These are phyloP conservation scores for Cystobasidium sp. DNA, from an alignment of 1,284 basidiomycete species.

Conservation along the genomic window DNA sequence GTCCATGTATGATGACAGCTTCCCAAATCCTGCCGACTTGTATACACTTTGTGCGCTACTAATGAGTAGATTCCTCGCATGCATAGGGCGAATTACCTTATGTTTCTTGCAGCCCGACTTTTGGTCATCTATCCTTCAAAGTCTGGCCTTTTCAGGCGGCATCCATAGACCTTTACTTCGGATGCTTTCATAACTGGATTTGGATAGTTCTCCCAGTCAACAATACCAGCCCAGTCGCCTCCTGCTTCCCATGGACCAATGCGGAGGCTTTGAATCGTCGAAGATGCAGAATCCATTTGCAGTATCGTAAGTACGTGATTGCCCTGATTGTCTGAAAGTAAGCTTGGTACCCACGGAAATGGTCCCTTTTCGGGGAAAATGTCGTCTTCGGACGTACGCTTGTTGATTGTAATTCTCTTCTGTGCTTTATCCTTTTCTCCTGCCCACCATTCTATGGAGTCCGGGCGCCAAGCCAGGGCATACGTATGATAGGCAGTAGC, in stretches of 20 bases:
- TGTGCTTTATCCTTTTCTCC: neutral
- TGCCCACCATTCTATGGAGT: constrained; percentile 8
- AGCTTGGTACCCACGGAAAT: neutral
- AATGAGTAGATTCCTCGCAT: no score
- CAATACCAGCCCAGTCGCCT: constrained; percentile 8
- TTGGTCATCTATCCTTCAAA: neutral
- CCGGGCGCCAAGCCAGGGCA: neutral
- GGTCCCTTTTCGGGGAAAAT: neutral
- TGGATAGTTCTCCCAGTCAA: neutral
- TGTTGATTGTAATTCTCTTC: neutral
- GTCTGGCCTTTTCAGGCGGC: neutral
- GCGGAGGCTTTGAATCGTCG: neutral
- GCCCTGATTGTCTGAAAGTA: neutral
- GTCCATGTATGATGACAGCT: no score
- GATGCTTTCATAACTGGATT: neutral
- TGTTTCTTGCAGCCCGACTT: no score
- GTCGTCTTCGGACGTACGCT: neutral
- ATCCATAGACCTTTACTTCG: neutral
- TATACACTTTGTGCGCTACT: no score
- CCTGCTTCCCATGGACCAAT: constrained; percentile 2
- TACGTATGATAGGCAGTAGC: neutral
- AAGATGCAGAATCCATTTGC: no score
- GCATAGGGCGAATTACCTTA: no score
- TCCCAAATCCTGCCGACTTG: no score
- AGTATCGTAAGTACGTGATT: neutral